phyloP scores from a whole-genome alignment of 2,329 filamentous ascomycete genomes.

The Didymella sp. region DNA sequence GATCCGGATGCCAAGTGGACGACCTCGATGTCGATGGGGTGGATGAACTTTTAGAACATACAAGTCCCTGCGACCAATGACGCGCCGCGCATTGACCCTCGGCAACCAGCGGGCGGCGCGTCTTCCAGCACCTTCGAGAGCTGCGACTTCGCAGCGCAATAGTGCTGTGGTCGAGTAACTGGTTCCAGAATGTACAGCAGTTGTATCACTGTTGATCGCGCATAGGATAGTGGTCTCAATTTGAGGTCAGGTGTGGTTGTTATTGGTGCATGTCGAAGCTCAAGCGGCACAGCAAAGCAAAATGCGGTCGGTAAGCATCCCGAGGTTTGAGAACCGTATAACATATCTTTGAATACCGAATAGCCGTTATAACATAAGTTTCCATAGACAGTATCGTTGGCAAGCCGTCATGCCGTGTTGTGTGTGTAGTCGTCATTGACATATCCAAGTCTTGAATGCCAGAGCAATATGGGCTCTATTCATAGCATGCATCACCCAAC shows the following conservation, averaged over 20 bases:
- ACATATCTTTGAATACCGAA: slow-evolving; percentile 1
- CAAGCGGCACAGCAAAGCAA: slow-evolving; percentile 1
- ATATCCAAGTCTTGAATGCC: slow-evolving; percentile 4
- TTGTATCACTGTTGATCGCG: background rate
- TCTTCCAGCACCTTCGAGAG: slow-evolving; percentile 37
- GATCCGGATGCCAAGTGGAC: slow-evolving; percentile 5
- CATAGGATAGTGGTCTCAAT: background rate
- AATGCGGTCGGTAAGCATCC: slow-evolving; percentile 5
- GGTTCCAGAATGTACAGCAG: background rate
- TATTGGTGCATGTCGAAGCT: background rate
- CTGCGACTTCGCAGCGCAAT: slow-evolving; percentile 4
- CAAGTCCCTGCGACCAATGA: slow-evolving; percentile 20
- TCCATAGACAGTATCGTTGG: slow-evolving; percentile 5
- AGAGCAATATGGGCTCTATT: slow-evolving; percentile 8
- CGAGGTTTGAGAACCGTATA: background rate
- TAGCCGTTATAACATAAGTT: slow-evolving; percentile 8
- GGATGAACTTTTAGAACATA: slow-evolving; percentile 18
- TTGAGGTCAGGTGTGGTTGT: background rate
- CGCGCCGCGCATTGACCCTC: slow-evolving; percentile 27
- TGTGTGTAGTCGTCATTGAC: slow-evolving; percentile 16
- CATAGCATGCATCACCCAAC: slow-evolving; percentile 11
- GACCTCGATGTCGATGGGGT: slow-evolving; percentile 16
- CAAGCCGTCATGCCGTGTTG: slow-evolving; percentile 5
- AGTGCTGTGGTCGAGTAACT: background rate
- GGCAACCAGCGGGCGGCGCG: slow-evolving; percentile 28